These are phyloP conservation scores for Pichia inconspicua DNA, from an alignment of 1,139 yeast genomes.

Conservation along the genomic window DNA sequence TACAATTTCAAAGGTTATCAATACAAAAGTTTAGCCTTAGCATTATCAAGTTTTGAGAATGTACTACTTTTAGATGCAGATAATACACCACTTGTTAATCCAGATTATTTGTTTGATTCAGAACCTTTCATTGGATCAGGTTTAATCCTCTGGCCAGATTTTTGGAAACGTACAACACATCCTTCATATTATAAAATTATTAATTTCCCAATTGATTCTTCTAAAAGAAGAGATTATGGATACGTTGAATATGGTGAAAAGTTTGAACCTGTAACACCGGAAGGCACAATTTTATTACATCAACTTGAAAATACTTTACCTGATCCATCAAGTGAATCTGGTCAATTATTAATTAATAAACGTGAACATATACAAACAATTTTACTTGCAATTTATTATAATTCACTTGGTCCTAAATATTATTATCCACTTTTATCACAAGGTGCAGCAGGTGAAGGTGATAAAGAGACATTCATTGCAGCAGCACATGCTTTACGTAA, in stretches of 20 bases:
- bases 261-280: conserved; percentile 34
- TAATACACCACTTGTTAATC: conserved; percentile 50
- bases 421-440: conserved; percentile 81
- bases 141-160: conserved; percentile 43
- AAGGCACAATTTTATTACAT: conserved; percentile 49
- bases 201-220: conserved; percentile 31
- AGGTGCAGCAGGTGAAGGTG: conserved; percentile 86
- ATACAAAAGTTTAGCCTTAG: conserved; percentile 66
- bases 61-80: conserved; percentile 75
- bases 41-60: conserved; percentile 70
- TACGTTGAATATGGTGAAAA: conserved; percentile 28
- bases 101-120: conserved; percentile 42
- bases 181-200: conserved; percentile 57
- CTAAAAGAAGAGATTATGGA: conserved; percentile 27
- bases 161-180: conserved; percentile 44
- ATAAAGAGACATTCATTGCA: conserved; percentile 80
- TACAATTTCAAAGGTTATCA: conserved; percentile 67
- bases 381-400: conserved; percentile 66
- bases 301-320: conserved; percentile 68
- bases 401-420: conserved; percentile 68
- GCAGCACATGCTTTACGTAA: conserved; percentile 60
- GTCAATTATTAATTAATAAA: conserved; percentile 69
- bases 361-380: conserved; percentile 56
- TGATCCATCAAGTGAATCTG: conserved; percentile 76
- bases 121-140: conserved; percentile 31